A percentile compares a stretch with the other conserved stretches of the same genome.
Conservation (phyloP, 1,284 basidiomycete genomes). For the Boletus semigastroideus region DNA sequence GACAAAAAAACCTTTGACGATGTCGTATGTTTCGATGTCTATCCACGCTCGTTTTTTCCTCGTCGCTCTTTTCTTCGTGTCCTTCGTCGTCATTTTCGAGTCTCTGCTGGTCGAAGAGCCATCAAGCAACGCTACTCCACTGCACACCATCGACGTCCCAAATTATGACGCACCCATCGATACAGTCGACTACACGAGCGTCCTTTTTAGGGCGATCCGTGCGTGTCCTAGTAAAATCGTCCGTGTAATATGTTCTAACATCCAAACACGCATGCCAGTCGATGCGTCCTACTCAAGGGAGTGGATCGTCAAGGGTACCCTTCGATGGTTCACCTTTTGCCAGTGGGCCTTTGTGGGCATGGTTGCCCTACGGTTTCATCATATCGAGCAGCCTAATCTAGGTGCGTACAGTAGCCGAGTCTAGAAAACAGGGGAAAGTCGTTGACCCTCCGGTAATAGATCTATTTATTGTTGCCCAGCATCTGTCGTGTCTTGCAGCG, state of each 20-base stretch:
- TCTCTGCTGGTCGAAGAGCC: conserved; percentile 12
- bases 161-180: not conserved
- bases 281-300: conserved; percentile 21
- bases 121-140: not conserved
- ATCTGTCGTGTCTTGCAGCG: not conserved
- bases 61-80: conserved; percentile 25
- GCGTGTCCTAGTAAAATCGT: conserved; percentile 1
- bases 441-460: not conserved
- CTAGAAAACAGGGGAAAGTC: no score
- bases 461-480: not conserved
- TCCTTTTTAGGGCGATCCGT: conserved; percentile 18
- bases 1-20: no score
- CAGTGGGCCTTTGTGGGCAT: conserved; percentile 8
- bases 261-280: conserved; percentile 2
- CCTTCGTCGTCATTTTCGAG: conserved; percentile 2
- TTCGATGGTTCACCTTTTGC: conserved; percentile 11
- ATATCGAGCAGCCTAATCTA: not conserved
- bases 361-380: not conserved
- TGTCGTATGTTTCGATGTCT: conserved; percentile 2
- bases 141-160: not conserved
- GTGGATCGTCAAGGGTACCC: conserved; percentile 13
- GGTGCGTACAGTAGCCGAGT: not conserved
- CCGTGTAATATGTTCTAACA: not conserved
- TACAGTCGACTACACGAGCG: not conserved
- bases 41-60: conserved; percentile 12